These are phyloP conservation scores for Aspergillaceae sp. DNA, from an alignment of 2,329 filamentous ascomycete species.

Conservation along the genomic window DNA sequence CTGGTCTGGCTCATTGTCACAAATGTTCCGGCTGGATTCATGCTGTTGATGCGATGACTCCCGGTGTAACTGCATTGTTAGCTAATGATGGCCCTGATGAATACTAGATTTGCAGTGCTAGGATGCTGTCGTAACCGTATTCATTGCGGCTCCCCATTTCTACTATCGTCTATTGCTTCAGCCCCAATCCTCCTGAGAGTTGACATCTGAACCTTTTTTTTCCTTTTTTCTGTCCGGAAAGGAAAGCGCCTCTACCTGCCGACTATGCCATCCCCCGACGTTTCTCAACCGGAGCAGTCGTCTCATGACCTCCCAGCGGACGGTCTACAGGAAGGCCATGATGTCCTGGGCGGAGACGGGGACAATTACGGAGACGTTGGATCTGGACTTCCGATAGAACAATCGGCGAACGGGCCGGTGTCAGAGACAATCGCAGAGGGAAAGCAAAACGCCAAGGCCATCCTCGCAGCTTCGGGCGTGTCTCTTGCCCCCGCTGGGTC, in stretches of 20 bases:
- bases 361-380: constrained; percentile 11
- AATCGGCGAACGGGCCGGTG: constrained; percentile 18
- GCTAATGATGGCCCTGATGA: not conserved
- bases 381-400: constrained; percentile 15
- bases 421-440: constrained; percentile 46
- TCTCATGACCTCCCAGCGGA: constrained; percentile 16
- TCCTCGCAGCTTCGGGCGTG: constrained; percentile 46
- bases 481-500: constrained; percentile 15
- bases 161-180: no score
- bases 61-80: not conserved
- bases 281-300: constrained; percentile 18
- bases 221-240: constrained; percentile 4
- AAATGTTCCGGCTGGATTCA: not conserved
- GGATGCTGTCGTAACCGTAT: not conserved
- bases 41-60: not conserved
- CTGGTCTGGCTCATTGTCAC: not conserved
- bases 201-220: no score
- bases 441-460: constrained; percentile 53
- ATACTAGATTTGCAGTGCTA: not conserved
- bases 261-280: constrained; percentile 30
- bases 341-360: constrained; percentile 4
- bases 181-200: constrained; percentile 4
- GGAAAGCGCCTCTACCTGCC: constrained; percentile 2
- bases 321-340: constrained; percentile 13
- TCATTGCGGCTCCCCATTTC: no score